Conservation (phyloP, 2,329 filamentous ascomycete genomes). For the Venturia nashicola region DNA sequence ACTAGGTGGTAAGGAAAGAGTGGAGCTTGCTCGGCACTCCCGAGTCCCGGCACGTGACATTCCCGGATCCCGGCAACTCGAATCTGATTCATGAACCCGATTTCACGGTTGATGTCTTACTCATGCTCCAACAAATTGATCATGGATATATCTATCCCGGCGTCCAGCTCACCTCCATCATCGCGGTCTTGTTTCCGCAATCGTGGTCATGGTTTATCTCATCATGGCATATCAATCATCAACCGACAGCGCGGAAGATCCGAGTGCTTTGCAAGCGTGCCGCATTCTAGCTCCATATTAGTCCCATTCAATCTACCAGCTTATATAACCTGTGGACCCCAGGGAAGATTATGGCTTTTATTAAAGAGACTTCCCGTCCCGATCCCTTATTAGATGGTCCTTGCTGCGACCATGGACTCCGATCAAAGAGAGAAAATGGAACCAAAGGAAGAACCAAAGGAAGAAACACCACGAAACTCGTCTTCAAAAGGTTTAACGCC, state of each 20-base stretch:
- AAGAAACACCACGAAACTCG: not conserved
- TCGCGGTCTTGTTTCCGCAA: not conserved
- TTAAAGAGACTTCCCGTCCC: not conserved
- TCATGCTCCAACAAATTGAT: not conserved
- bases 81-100: not conserved
- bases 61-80: no score
- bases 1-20: not conserved
- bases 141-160: no score
- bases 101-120: not conserved
- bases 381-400: not conserved
- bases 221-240: not conserved
- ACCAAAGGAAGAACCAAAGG: not conserved
- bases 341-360: not conserved
- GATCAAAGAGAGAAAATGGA: not conserved
- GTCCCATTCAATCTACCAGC: not conserved
- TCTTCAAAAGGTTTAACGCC: not conserved
- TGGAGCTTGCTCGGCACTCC: not conserved
- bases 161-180: no score
- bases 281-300: not conserved
- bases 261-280: not conserved
- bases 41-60: not conserved
- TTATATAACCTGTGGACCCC: not conserved
- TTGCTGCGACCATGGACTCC: not conserved
- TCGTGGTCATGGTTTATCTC: not conserved
- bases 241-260: not conserved